These are phyloP conservation scores for Metschnikowia cubensis DNA, from an alignment of 805 yeast species.

Conservation along the genomic window DNA sequence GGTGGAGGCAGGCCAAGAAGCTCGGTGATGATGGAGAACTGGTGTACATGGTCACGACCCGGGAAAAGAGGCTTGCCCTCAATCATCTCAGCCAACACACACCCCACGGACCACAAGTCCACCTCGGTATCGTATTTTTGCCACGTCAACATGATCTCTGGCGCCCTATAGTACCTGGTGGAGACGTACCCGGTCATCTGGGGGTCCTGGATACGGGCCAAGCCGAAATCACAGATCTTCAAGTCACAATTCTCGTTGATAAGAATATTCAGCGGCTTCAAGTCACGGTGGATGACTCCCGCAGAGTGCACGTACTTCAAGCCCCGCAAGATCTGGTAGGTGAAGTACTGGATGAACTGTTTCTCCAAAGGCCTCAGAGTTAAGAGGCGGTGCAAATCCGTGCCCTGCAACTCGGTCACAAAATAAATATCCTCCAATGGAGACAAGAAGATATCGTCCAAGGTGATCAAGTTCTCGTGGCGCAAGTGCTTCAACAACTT, in stretches of 20 bases:
- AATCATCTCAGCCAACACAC: constrained; percentile 96
- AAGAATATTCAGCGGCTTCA: constrained; percentile 79
- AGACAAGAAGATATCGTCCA: constrained; percentile 37
- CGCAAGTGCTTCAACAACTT: constrained; percentile 87
- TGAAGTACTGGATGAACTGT: constrained; percentile 94
- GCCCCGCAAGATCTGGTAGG: constrained; percentile 90
- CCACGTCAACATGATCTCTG: constrained; percentile 98
- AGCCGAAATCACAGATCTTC: constrained; percentile 90
- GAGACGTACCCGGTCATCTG: constrained; percentile 99
- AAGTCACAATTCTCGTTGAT: constrained; percentile 88
- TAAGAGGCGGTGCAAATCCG: constrained; percentile 87
- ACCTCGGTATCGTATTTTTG: constrained; percentile 96
- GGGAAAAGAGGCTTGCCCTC: constrained; percentile 97
- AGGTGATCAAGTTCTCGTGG: constrained; percentile 90
- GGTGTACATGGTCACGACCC: constrained; percentile 97
- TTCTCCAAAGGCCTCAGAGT: constrained; percentile 92
- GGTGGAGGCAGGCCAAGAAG: constrained; percentile 93
- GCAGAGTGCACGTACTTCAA: constrained; percentile 88
- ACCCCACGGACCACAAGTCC: constrained; percentile 97
- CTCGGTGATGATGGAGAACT: constrained; percentile 94
- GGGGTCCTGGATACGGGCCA: constrained; percentile 96
- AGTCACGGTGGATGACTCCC: constrained; percentile 86
- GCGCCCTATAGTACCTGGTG: constrained; percentile 94
- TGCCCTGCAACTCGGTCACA: constrained; percentile 95
- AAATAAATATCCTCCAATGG: constrained; percentile 95